Conservation (phyloP, 176 grass and related monocot species). For the Bolboschoenus planiculmis region DNA sequence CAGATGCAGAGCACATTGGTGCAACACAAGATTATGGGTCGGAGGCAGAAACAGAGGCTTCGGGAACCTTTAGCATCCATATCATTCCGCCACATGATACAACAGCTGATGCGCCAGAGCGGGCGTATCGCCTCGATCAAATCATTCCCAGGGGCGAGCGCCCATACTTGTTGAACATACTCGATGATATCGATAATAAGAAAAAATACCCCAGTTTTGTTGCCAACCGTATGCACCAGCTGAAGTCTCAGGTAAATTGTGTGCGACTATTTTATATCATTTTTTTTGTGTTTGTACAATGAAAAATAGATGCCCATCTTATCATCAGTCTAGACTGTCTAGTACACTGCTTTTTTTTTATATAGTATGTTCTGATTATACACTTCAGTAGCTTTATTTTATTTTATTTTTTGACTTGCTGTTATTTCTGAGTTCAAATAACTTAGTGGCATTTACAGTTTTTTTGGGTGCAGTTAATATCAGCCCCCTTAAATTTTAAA, state of each 20-base stretch:
- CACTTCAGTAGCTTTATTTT: not conserved
- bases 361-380: not conserved
- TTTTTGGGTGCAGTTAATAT: not conserved
- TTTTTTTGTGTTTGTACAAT: conserved; percentile 12
- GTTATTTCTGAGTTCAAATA: not conserved
- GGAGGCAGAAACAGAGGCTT: not conserved
- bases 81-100: conserved; percentile 88
- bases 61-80: conserved; percentile 18
- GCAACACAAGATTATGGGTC: not conserved
- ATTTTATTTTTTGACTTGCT: not conserved
- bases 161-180: conserved; percentile 53
- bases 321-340: not conserved
- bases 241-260: conserved; percentile 50
- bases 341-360: not conserved
- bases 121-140: conserved; percentile 57
- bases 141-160: conserved; percentile 72
- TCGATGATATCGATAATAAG: conserved; percentile 34
- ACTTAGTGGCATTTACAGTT: not conserved
- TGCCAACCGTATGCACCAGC: conserved; percentile 58
- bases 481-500: not conserved
- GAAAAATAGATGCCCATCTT: not conserved
- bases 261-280: not conserved
- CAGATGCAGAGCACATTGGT: not conserved
- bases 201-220: conserved; percentile 71
- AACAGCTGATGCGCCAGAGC: conserved; percentile 58